Evolutionary conservation across 345 rosid species (phyloP).

Genomic region (Physaria fendleri): DNA sequence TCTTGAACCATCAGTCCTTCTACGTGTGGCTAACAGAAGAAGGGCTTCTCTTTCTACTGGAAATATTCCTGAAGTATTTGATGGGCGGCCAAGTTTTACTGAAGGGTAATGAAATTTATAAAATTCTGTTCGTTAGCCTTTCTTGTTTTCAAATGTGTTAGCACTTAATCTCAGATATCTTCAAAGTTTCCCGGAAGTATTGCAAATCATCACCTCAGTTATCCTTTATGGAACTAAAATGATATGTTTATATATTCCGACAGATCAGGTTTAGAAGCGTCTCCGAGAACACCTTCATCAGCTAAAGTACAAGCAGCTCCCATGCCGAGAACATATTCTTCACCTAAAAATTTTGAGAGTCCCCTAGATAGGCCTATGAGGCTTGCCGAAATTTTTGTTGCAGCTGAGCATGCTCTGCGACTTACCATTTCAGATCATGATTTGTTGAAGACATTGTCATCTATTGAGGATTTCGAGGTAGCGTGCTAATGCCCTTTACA

Average conservation of each 20-base stretch:
- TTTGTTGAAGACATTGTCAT: conserved; percentile 66
- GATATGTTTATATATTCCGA: conserved; percentile 28
- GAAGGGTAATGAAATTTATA: conserved; percentile 61
- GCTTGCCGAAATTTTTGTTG: conserved; percentile 91
- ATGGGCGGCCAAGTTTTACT: conserved; percentile 44
- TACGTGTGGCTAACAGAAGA: conserved; percentile 92
- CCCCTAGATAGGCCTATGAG: conserved; percentile 90
- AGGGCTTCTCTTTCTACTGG: conserved; percentile 99
- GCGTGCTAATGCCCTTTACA: conserved; percentile 12
- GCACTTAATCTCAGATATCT: conserved; percentile 1
- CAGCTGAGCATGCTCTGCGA: conserved; percentile 79
- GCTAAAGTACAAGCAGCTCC: conserved; percentile 40
- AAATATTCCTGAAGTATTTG: conserved; percentile 61
- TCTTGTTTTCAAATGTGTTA: conserved; percentile 10
- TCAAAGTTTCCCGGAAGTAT: not conserved
- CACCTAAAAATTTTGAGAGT: conserved; percentile 76
- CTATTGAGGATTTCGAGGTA: conserved; percentile 87
- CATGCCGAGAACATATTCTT: conserved; percentile 71
- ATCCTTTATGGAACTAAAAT: conserved; percentile 27
- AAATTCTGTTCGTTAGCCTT: not conserved
- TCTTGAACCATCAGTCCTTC: conserved; percentile 86
- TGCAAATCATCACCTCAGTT: conserved; percentile 11
- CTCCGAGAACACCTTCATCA: conserved; percentile 40
- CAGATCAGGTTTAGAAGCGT: conserved; percentile 69
- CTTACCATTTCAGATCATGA: conserved; percentile 67